A percentile compares a stretch with the other conserved stretches of the same genome.
phyloP scores from a whole-genome alignment of 2,329 filamentous ascomycete species.

The Fusarium sp. region DNA sequence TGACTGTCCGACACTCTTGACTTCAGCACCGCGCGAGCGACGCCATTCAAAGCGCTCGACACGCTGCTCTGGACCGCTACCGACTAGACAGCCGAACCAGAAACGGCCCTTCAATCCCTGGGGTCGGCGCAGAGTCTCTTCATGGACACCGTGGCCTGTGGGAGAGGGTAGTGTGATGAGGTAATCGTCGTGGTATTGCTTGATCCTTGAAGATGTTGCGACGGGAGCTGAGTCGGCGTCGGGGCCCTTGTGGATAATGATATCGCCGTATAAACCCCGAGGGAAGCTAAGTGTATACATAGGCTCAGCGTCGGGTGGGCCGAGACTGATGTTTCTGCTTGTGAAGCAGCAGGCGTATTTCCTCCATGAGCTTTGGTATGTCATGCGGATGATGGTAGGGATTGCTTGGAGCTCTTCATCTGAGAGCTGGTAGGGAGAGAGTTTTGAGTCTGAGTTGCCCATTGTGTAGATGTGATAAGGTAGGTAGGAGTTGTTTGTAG shows the following conservation, averaged over 20 bases:
- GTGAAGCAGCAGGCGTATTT: constrained; percentile 11
- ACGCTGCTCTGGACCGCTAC: constrained; percentile 14
- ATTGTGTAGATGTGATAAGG: constrained; percentile 17
- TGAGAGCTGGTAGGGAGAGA: constrained; percentile 15
- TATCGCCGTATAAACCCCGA: constrained; percentile 25
- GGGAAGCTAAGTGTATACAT: constrained; percentile 26
- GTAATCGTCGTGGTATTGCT: constrained; percentile 16
- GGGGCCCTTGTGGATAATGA: constrained; percentile 35
- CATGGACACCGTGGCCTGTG: background rate
- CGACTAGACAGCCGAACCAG: constrained; percentile 39
- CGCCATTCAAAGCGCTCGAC: constrained; percentile 43
- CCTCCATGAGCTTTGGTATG: constrained; percentile 25
- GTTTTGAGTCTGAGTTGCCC: constrained; percentile 35
- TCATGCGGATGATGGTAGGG: constrained; percentile 22
- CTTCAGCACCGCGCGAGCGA: constrained; percentile 34
- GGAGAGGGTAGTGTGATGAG: constrained; percentile 25
- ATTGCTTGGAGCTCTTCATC: constrained; percentile 4
- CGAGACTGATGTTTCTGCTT: constrained; percentile 14
- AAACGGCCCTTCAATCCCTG: constrained; percentile 21
- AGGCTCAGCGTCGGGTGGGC: constrained; percentile 26
- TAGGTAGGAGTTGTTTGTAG: background rate
- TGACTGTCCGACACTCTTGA: constrained; percentile 35
- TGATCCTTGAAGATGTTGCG: constrained; percentile 9
- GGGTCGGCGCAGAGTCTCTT: constrained; percentile 31
- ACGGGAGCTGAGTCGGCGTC: constrained; percentile 9